Evolutionary conservation across 2,329 filamentous ascomycete species (phyloP), one percentile per base, ranked within the genome.

Genomic region (Ophioceras dolichostomum): DNA sequence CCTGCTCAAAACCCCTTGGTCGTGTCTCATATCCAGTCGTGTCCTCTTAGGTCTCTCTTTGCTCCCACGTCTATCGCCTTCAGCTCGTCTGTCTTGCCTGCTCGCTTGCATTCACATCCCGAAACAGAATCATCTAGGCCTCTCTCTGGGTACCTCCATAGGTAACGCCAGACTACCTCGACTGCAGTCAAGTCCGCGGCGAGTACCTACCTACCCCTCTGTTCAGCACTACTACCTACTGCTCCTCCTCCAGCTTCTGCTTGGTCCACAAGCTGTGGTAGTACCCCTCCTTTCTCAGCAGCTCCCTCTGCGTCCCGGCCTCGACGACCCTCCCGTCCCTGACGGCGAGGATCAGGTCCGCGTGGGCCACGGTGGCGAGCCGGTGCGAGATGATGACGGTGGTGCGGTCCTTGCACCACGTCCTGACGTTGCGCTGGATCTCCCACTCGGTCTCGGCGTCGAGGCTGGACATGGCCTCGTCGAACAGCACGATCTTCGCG

Each of bases 291-390:
- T 36, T 29, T 16, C 32, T 54, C 2, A 89, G 60, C 1, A 91
- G 66, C 26, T 73, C 68, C 7, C 83, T 72, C 43, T 91, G 85
- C 0, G 70, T 83, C 0, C 84, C 84, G 44, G 76, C 62, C 53
- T 91, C 83, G 6, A 79, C 65, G 0, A 84, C 69, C 35, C 65
- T 57, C 2, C 84, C 84, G 45, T 78, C 70, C 31, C 77, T 68
- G 33, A 89, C 55, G 1, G 89, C 83, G 4, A 86, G 62, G 34
- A 91, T 89, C 17, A 75, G 71, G 47, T 89, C 78, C 1, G 83
- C 83, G 44, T 80, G 74, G 50, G 75, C 76, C 44, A 84, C 79
- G 0, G 79, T 84, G 0, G 76, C 79, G 2, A 85, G 62, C 5
- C 79, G 65, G 55, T 85, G 79, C 1, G 83, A 80, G 44, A 80